Evolutionary conservation across 129 eudicot genomes (phyloP).

Genomic region (Scalesia atractyloides): DNA sequence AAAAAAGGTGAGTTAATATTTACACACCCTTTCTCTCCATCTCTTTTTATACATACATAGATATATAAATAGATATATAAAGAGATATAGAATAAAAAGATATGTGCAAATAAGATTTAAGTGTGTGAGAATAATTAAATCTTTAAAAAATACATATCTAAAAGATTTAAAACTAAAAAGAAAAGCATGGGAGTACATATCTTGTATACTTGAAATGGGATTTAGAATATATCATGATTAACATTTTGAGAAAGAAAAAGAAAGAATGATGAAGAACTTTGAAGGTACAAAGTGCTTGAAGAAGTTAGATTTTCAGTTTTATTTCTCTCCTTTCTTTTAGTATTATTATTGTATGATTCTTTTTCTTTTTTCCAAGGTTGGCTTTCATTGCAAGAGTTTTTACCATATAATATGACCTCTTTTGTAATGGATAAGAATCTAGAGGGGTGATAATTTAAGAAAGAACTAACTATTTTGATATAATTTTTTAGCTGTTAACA

Average conservation of each 20-base stretch:
- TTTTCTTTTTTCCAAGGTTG: neutral
- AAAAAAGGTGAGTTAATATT: no score
- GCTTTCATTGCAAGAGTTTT: neutral
- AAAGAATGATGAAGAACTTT: neutral
- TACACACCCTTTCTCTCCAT: no score
- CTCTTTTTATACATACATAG: no score
- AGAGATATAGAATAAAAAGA: no score
- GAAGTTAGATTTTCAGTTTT: neutral
- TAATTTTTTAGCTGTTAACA: neutral
- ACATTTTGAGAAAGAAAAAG: neutral
- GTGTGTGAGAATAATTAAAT: no score
- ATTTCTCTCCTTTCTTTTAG: neutral
- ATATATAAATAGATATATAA: no score
- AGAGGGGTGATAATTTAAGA: neutral
- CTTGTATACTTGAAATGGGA: constrained; percentile 7
- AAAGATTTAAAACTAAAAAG: neutral
- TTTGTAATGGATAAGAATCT: neutral
- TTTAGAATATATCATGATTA: neutral
- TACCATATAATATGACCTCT: neutral
- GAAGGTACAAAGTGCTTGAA: neutral
- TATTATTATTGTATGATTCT: neutral
- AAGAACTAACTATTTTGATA: no score
- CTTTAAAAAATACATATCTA: neutral
- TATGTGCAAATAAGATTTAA: no score
- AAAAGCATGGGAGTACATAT: neutral